These are phyloP conservation scores for Yamadazyma paraphyllophila DNA, from an alignment of 805 yeast genomes.

Conservation along the genomic window DNA sequence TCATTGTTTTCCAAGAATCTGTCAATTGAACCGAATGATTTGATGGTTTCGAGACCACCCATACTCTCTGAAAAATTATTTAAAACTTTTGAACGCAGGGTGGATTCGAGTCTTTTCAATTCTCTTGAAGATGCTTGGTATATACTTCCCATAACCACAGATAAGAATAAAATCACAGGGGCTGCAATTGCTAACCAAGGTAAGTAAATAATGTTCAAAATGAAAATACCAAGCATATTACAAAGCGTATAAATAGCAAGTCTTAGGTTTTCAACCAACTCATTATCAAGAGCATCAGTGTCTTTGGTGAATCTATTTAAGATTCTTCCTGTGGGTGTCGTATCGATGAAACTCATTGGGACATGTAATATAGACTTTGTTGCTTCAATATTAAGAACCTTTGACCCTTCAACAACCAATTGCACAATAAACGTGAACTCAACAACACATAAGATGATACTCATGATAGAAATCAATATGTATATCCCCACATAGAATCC, in stretches of 20 bases:
- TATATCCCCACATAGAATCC: slow-evolving; percentile 72
- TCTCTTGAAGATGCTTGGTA: slow-evolving; percentile 40
- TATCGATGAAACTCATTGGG: slow-evolving; percentile 80
- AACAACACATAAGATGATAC: slow-evolving; percentile 40
- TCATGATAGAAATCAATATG: slow-evolving; percentile 54
- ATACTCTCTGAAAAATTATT: slow-evolving; percentile 36
- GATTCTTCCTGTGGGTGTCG: slow-evolving; percentile 84
- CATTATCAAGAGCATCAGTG: slow-evolving; percentile 80
- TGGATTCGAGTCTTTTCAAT: slow-evolving; percentile 37
- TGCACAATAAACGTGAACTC: slow-evolving; percentile 48
- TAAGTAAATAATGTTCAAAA: slow-evolving; percentile 32
- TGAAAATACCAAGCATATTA: slow-evolving; percentile 54
- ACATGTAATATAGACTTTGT: slow-evolving; percentile 60
- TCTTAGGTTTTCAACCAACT: slow-evolving; percentile 66
- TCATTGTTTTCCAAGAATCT: slow-evolving; percentile 27
- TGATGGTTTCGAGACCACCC: slow-evolving; percentile 34
- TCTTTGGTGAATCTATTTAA: slow-evolving; percentile 85
- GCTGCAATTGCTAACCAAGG: slow-evolving; percentile 41
- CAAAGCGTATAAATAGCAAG: slow-evolving; percentile 53
- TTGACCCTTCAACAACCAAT: slow-evolving; percentile 50
- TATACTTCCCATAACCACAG: slow-evolving; percentile 24
- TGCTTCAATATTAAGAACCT: slow-evolving; percentile 57
- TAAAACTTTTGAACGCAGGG: slow-evolving; percentile 35
- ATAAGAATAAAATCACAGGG: slow-evolving; percentile 25
- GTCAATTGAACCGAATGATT: slow-evolving; percentile 25